Evolutionary conservation across 495 filamentous ascomycete genomes (phyloP), one percentile per base, ranked within the genome.

Genomic region (Ascobolus immersus): DNA sequence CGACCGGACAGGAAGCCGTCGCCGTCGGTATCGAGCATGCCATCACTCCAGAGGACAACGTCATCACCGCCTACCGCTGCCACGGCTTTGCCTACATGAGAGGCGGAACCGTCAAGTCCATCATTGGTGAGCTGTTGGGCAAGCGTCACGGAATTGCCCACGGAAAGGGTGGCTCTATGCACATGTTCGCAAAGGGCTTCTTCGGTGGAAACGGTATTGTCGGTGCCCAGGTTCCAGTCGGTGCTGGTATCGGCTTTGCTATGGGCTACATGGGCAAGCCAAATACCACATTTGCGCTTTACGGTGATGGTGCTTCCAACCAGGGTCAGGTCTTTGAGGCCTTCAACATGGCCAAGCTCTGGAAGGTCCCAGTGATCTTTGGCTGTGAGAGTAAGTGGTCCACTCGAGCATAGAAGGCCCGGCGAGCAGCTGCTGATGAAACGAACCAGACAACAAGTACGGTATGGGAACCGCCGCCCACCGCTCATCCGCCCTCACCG

Each of bases 331-430:
- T 96, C 39, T 96, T 96, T 51, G 86, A 96, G 66, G 80, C 86
- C 36, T 96, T 91, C 69, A 96, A 96, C 71, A 96, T 96, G 86
- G 86, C 86, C 30, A 93, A 93, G 70, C 73, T 96, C 38, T 96
- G 86, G 86, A 84, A 86, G 36, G 58, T 96, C 14, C 86, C 86
- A 25, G 68, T 77, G 38, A 69, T 96, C 30, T 96, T 96, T 52
- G 84, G 80, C 40, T 96, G 86, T 56, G 86, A 96, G 62, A 96
- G 84, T 92, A 68, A 46, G 73, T 67, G 38, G 34, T 25, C 22
- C 22, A 6, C 10, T 3, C 20, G 1, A 21, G 4, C 13, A 23
- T 3, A 18, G 1, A 15, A 15, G 17, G 24, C 21, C 6, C 14
- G 4, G 6, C 5, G 30, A 25, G 12, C 25, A 12, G 21, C 21